phyloP scores from a whole-genome alignment of 179 eudicot species.

The Beta corolliflora region DNA sequence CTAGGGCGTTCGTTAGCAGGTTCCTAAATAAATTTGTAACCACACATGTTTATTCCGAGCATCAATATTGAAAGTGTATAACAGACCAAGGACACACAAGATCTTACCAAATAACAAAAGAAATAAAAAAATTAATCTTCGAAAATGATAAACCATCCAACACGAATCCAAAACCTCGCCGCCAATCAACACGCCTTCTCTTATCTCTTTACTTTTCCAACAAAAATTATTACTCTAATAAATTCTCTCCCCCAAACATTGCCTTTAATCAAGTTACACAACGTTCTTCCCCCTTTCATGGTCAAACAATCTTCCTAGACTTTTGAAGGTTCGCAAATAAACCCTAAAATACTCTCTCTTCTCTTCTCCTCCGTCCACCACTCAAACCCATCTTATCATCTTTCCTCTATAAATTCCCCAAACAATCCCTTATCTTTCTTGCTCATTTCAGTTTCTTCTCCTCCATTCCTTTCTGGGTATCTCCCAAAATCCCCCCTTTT shows the following conservation, averaged over 20 bases:
- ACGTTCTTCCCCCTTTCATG: neutral
- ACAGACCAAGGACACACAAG: too few relatives aligned
- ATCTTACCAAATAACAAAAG: neutral
- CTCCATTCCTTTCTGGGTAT: conserved; percentile 12
- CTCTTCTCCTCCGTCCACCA: conserved; percentile 11
- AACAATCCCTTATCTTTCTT: conserved; percentile 1
- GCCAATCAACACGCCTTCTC: conserved; percentile 19
- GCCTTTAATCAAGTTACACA: neutral
- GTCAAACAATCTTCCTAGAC: neutral
- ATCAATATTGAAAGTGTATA: too few relatives aligned
- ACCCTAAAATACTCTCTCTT: neutral
- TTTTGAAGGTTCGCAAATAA: neutral
- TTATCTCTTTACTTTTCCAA: neutral
- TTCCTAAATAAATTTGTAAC: too few relatives aligned
- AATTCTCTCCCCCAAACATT: neutral
- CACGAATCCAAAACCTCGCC: neutral
- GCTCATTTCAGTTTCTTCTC: conserved; percentile 5
- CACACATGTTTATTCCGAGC: too few relatives aligned
- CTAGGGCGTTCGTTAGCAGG: too few relatives aligned
- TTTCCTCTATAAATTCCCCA: conserved; percentile 13
- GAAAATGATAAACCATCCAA: conserved; percentile 4
- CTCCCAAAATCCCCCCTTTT: neutral
- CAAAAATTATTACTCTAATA: neutral
- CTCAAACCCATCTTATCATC: conserved; percentile 4
- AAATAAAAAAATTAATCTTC: neutral